phyloP scores from a whole-genome alignment of 768 basidiomycete species.

The Erythrobasidium yunnanense region DNA sequence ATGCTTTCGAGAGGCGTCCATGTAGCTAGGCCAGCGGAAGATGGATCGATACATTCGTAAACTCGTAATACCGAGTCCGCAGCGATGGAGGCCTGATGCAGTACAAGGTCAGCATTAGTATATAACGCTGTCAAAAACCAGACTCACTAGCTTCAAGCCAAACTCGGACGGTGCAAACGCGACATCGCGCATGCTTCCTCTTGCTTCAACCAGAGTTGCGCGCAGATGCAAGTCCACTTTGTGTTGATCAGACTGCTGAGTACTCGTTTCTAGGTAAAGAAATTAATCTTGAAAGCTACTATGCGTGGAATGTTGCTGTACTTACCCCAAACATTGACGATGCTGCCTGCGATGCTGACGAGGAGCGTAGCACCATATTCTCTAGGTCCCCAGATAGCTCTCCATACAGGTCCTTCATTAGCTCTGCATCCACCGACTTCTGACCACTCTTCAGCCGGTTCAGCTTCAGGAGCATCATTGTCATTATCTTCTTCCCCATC shows the following conservation, averaged over 20 bases:
- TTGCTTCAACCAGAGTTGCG: constrained; percentile 66
- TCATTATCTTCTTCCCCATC: constrained; percentile 9
- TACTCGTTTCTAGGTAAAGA: constrained; percentile 28
- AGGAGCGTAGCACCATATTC: constrained; percentile 81
- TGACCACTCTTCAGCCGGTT: constrained; percentile 4
- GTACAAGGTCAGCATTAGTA: neutral
- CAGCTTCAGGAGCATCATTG: neutral
- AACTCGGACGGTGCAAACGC: constrained; percentile 81
- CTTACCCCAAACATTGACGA: constrained; percentile 85
- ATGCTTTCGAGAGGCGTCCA: constrained; percentile 69
- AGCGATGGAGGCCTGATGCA: constrained; percentile 65
- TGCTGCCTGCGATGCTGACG: constrained; percentile 77
- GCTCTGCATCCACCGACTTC: constrained; percentile 49
- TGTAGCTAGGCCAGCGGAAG: constrained; percentile 46
- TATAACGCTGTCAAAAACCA: neutral
- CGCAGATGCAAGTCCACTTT: constrained; percentile 56
- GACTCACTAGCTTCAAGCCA: constrained; percentile 70
- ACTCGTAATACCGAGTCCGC: constrained; percentile 77
- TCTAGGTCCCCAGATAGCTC: constrained; percentile 80
- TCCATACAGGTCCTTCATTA: constrained; percentile 82
- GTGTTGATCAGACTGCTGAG: constrained; percentile 36
- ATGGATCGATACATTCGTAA: constrained; percentile 70
- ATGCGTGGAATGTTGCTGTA: too few species aligned
- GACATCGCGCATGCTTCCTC: constrained; percentile 70
- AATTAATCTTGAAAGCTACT: too few species aligned